phyloP scores from a whole-genome alignment of 2,329 filamentous ascomycete genomes.

The Mycosphaerella arachidis region DNA sequence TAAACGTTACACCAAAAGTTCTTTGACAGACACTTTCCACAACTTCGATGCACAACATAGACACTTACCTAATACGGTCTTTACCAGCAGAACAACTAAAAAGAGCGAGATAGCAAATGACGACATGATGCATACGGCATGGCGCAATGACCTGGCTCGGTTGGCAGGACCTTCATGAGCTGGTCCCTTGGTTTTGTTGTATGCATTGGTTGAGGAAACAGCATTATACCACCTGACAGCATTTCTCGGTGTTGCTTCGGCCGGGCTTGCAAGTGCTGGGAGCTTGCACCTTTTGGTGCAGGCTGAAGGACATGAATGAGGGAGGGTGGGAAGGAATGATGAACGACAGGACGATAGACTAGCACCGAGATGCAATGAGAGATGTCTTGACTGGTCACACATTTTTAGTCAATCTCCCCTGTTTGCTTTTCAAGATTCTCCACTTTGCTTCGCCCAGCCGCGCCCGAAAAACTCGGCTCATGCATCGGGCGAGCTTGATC shows the following conservation, averaged over 20 bases:
- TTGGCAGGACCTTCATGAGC: conserved; percentile 3
- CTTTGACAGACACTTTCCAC: neutral
- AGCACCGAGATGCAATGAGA: neutral
- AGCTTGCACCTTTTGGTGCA: neutral
- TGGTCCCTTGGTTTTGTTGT: neutral
- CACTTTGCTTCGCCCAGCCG: no score
- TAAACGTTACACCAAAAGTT: conserved; percentile 10
- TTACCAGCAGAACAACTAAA: conserved; percentile 2
- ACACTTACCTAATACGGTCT: conserved; percentile 6
- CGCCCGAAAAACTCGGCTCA: no score
- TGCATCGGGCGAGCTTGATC: no score
- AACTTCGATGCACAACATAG: conserved; percentile 7
- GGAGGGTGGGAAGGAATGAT: neutral
- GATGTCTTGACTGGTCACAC: neutral
- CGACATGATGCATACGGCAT: neutral
- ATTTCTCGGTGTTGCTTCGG: neutral
- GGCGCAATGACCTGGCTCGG: neutral
- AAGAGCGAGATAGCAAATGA: neutral
- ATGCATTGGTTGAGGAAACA: neutral
- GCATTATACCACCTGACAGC: conserved; percentile 8
- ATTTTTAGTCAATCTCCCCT: neutral
- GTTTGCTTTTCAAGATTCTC: neutral
- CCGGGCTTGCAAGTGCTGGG: conserved; percentile 3
- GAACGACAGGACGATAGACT: neutral
- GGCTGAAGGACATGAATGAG: neutral